These are phyloP conservation scores for Peterozyma toletana DNA, from an alignment of 805 yeast genomes.

Conservation along the genomic window DNA sequence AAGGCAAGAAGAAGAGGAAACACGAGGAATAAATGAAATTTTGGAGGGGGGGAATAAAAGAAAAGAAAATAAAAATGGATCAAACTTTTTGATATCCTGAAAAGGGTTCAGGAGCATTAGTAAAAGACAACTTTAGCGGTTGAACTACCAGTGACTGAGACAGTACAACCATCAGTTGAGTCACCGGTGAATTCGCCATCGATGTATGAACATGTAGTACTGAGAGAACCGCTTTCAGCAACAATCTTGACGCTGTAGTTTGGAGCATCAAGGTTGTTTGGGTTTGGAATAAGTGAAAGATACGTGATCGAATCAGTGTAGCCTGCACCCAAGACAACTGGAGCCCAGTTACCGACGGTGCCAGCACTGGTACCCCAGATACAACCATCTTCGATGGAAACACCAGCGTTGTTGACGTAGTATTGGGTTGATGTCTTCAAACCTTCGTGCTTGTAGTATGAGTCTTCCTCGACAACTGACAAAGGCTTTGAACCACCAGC, in stretches of 20 bases:
- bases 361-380: conserved; percentile 82
- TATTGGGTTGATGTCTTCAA: conserved; percentile 86
- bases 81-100: neutral
- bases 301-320: conserved; percentile 65
- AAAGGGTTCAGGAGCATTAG: neutral
- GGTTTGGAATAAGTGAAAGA: conserved; percentile 90
- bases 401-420: conserved; percentile 97
- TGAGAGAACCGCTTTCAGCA: conserved; percentile 26
- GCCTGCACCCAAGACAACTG: conserved; percentile 92
- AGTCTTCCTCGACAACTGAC: conserved; percentile 71
- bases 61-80: no score
- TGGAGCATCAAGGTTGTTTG: conserved; percentile 67
- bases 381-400: conserved; percentile 84
- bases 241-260: conserved; percentile 44
- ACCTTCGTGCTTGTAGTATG: conserved; percentile 80
- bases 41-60: neutral
- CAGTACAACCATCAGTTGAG: conserved; percentile 76
- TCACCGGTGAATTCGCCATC: conserved; percentile 42
- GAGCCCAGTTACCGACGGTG: conserved; percentile 97
- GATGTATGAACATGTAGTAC: conserved; percentile 35
- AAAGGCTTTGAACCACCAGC: conserved; percentile 63
- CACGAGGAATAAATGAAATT: neutral
- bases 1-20: neutral
- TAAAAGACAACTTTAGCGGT: conserved; percentile 25
- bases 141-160: conserved; percentile 30